phyloP scores from a whole-genome alignment of 1,139 yeast species.

The Geotrichum phurueaensis region DNA sequence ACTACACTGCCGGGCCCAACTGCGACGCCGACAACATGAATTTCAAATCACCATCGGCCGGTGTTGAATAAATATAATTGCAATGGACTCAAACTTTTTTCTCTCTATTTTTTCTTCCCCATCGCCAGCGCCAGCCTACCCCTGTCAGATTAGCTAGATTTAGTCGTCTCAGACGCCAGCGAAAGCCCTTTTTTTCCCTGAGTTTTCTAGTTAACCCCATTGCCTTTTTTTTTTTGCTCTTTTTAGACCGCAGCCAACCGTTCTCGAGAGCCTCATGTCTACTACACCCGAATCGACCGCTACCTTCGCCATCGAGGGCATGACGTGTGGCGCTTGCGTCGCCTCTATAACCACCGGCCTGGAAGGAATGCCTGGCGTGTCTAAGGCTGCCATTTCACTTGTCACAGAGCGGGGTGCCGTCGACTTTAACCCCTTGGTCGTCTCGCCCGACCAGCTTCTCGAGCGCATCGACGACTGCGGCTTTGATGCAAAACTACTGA shows the following conservation, averaged over 20 bases:
- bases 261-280: background rate
- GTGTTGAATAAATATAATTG: background rate
- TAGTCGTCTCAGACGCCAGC: too few relatives aligned
- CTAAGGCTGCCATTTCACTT: constrained; percentile 39
- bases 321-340: constrained; percentile 87
- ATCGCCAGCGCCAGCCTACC: too few relatives aligned
- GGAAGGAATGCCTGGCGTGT: constrained; percentile 44
- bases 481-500: constrained; percentile 48
- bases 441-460: constrained; percentile 38
- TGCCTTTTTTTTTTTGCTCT: background rate
- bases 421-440: constrained; percentile 37
- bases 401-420: constrained; percentile 69
- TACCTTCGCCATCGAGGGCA: constrained; percentile 31
- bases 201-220: background rate
- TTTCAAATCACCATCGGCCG: background rate
- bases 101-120: too few relatives aligned
- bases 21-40: background rate
- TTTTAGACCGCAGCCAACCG: background rate
- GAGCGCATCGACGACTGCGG: constrained; percentile 68
- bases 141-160: too few relatives aligned
- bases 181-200: too few relatives aligned
- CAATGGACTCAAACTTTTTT: too few relatives aligned
- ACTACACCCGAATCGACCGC: background rate
- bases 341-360: constrained; percentile 56
- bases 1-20: background rate